Evolutionary conservation across 768 basidiomycete genomes (phyloP).

Genomic region (Boletus huronensis): DNA sequence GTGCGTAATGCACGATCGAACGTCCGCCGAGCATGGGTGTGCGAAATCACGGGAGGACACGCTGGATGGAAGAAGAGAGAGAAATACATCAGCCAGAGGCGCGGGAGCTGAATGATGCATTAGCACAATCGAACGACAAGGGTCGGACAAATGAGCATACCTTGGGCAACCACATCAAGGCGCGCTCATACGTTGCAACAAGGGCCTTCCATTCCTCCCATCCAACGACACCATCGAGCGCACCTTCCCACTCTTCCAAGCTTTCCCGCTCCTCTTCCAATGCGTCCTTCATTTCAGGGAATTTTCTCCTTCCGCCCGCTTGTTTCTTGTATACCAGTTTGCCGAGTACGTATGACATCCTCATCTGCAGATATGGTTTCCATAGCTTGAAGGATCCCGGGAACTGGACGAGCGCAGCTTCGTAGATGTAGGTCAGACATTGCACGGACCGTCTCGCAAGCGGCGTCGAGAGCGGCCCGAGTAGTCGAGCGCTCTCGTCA

Average conservation of each 20-base stretch:
- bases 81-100: conserved; percentile 91
- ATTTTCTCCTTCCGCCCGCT: conserved; percentile 86
- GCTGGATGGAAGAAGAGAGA: conserved; percentile 85
- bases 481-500: conserved; percentile 51
- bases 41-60: conserved; percentile 79
- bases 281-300: conserved; percentile 87
- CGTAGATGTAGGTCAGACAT: conserved; percentile 87
- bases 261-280: conserved; percentile 81
- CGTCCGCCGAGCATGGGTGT: conserved; percentile 89
- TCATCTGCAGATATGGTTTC: conserved; percentile 85
- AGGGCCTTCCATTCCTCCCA: conserved; percentile 95
- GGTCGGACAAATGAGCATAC: conserved; percentile 40
- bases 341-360: conserved; percentile 85
- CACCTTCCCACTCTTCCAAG: conserved; percentile 80
- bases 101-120: conserved; percentile 63
- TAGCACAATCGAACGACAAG: neutral
- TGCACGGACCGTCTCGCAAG: conserved; percentile 75
- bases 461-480: conserved; percentile 78
- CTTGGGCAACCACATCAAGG: conserved; percentile 91
- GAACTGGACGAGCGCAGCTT: conserved; percentile 84
- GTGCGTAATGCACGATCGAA: conserved; percentile 94
- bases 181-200: conserved; percentile 85
- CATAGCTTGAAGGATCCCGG: conserved; percentile 92
- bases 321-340: conserved; percentile 67
- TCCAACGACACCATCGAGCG: conserved; percentile 85